A percentile compares a stretch with the other conserved stretches of the same genome.
Evolutionary conservation across 1,284 basidiomycete species (phyloP).

Genomic region (Gomphus sp.): DNA sequence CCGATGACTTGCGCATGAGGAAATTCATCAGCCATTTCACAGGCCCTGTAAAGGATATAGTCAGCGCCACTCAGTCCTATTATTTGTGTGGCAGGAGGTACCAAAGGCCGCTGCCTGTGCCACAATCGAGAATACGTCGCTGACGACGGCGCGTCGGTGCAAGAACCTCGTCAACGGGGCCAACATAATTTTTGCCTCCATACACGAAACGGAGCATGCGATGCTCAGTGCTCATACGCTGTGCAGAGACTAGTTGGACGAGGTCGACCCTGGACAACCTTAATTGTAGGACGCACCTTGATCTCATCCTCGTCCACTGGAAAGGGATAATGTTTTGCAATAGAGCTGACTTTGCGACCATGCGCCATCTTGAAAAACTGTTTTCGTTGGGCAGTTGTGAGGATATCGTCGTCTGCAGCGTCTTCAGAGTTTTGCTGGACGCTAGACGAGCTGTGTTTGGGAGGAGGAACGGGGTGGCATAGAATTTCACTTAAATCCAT

Average conservation of each 20-base stretch:
- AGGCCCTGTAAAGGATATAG: constrained; percentile 37
- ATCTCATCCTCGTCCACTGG: constrained; percentile 55
- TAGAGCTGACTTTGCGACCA: constrained; percentile 38
- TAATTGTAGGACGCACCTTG: constrained; percentile 29
- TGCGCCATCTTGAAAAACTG: constrained; percentile 39
- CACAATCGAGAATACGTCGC: constrained; percentile 52
- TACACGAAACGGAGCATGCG: constrained; percentile 57
- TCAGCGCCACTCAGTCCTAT: constrained; percentile 15
- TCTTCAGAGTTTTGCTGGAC: constrained; percentile 1
- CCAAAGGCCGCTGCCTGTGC: constrained; percentile 66
- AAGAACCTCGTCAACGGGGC: constrained; percentile 47
- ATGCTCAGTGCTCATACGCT: constrained; percentile 56
- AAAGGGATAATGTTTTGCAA: constrained; percentile 47
- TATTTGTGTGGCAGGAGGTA: constrained; percentile 23
- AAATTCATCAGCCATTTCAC: constrained; percentile 58
- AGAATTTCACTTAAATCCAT: constrained; percentile 9
- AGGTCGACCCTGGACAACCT: not conserved
- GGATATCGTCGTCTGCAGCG: constrained; percentile 12
- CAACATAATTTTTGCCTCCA: constrained; percentile 49
- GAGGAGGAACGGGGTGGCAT: constrained; percentile 6
- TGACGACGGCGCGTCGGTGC: constrained; percentile 25
- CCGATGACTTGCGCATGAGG: constrained; percentile 55
- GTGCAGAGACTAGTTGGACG: constrained; percentile 2
- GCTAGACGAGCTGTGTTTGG: not conserved
- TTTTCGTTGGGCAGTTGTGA: constrained; percentile 13